phyloP scores from a whole-genome alignment of 1,139 yeast species.

The Yamadazyma conglobata region DNA sequence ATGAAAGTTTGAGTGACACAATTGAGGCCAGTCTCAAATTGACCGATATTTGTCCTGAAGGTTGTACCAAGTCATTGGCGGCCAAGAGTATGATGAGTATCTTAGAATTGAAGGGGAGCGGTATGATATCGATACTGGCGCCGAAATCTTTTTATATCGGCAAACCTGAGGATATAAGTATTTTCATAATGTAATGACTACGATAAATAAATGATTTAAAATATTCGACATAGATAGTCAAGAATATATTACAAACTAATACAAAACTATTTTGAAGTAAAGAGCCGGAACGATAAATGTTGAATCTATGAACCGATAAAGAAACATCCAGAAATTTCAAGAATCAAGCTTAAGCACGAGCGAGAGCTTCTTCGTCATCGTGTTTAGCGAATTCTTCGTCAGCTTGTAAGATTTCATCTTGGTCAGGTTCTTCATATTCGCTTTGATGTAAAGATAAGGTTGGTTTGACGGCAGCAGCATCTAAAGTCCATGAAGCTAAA shows the following conservation, averaged over 20 bases:
- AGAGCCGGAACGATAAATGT: background rate
- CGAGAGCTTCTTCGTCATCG: constrained; percentile 25
- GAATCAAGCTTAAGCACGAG: constrained; percentile 2
- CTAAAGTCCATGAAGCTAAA: constrained; percentile 93
- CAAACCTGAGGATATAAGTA: too few species aligned
- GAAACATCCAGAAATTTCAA: background rate
- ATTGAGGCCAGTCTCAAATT: constrained; percentile 2
- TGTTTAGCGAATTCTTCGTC: constrained; percentile 45
- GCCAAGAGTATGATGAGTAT: constrained; percentile 39
- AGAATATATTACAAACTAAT: constrained; percentile 3
- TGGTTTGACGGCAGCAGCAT: constrained; percentile 93
- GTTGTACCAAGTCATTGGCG: constrained; percentile 23
- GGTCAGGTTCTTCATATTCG: constrained; percentile 61
- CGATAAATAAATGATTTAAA: too few species aligned
- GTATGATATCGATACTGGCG: too few species aligned
- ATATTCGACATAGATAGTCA: too few species aligned
- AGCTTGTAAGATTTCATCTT: constrained; percentile 51
- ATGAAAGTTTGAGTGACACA: background rate
- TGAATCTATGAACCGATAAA: background rate
- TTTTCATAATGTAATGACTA: too few species aligned
- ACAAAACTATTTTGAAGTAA: constrained; percentile 3
- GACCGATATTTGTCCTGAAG: constrained; percentile 12
- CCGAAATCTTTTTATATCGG: too few species aligned
- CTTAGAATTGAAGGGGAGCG: constrained; percentile 32
- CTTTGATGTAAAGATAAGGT: constrained; percentile 84